Evolutionary conservation across 192 early-diverging fungal genomes (phyloP), one percentile per base, ranked within the genome.

Genomic region (Coemansia sp.): DNA sequence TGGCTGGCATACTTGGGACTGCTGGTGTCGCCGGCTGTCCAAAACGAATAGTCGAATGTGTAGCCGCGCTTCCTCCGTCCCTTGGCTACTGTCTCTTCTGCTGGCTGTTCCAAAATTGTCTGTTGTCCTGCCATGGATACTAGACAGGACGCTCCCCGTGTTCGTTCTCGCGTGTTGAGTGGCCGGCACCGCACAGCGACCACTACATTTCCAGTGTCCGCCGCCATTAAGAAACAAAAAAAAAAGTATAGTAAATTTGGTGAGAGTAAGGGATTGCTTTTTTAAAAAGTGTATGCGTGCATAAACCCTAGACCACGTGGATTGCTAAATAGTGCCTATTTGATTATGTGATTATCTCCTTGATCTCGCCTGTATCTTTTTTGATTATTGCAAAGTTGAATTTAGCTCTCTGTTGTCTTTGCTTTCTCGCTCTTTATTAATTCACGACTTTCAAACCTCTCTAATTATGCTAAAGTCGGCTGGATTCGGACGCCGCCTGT

Each of bases 31-130:
- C 69, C 73, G 20, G 83, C 92, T 1, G 93, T 91, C 93, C 93
- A 94, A 82, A 93, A 97, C n/a, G 91, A 95, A 62, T 92, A 86
- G 77, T 97, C 95, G 76, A 94, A 97, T 5, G 89, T 92, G 77
- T 94, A 97, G 9, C 88, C 72, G n/a, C 75, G 68, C 71, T 68
- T 43, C 47, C 63, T 55, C 83, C 81, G 64, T 68, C 44, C 36
- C 5, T 38, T 47, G 11, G 24, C 11, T 27, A 31, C 4, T 58
- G 57, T 8, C 13, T 33, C 66, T 13, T 20, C 11, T 40, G 90
- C 87, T 68, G 79, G 5, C 61, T 41, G 36, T 13, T 72, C 73
- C 24, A 94, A 85, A 52, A 84, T 87, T 5, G 92, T 92, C 82
- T 92, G 91, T 71, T 90, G 74, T 11, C 89, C 91, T 13, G 87